phyloP scores from a whole-genome alignment of 2,329 filamentous ascomycete species.

The Aspergillus ibericus region DNA sequence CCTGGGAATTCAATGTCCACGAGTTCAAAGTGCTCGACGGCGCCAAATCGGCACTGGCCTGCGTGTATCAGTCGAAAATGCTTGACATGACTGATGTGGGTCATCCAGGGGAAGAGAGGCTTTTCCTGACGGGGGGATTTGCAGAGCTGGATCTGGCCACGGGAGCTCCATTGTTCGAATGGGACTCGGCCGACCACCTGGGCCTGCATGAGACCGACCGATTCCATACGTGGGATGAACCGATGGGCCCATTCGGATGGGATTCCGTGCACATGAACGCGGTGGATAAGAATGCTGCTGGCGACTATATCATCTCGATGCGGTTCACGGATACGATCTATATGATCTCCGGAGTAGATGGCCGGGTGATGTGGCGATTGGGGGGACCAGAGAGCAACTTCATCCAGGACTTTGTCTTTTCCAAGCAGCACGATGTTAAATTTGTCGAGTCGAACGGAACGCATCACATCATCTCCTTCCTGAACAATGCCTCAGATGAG shows the following conservation, averaged over 20 bases:
- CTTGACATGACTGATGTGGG: conserved; percentile 25
- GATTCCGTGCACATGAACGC: conserved; percentile 43
- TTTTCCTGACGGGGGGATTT: conserved; percentile 33
- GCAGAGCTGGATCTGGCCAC: conserved; percentile 35
- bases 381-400: conserved; percentile 33
- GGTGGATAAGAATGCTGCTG: conserved; percentile 38
- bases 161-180: conserved; percentile 33
- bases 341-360: conserved; percentile 35
- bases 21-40: conserved; percentile 38
- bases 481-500: conserved; percentile 38
- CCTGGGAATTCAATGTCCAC: conserved; percentile 38
- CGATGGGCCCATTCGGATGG: conserved; percentile 21
- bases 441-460: conserved; percentile 31
- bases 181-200: conserved; percentile 34
- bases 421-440: conserved; percentile 40
- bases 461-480: conserved; percentile 32
- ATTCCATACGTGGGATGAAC: conserved; percentile 4
- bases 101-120: conserved; percentile 26
- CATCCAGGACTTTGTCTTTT: conserved; percentile 34
- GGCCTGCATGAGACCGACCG: conserved; percentile 24
- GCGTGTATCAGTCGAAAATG: conserved; percentile 22
- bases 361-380: conserved; percentile 40
- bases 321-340: conserved; percentile 42
- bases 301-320: conserved; percentile 42
- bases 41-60: conserved; percentile 32